Percentiles rank a stretch among this genome's conserved stretches.
These are phyloP conservation scores for Rhizophagus prolifer DNA, from an alignment of 192 early-diverging fungal genomes.

Conservation along the genomic window DNA sequence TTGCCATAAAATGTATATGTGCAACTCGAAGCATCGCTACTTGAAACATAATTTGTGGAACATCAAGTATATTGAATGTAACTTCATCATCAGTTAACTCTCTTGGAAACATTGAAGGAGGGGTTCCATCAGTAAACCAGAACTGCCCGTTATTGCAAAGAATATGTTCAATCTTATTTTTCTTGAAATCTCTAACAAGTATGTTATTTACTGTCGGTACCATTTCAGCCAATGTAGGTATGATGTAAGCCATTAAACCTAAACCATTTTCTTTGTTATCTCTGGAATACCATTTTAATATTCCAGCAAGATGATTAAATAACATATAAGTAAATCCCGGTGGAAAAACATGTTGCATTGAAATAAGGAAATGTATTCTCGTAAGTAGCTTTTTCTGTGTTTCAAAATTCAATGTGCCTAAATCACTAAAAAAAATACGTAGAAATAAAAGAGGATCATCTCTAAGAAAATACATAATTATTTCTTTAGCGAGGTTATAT, in stretches of 20 bases:
- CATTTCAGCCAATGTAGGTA: slow-evolving; percentile 52
- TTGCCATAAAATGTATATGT: slow-evolving; percentile 58
- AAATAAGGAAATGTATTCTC: slow-evolving; percentile 45
- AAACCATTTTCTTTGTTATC: slow-evolving; percentile 43
- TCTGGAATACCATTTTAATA: slow-evolving; percentile 56
- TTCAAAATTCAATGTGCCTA: slow-evolving; percentile 39
- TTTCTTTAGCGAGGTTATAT: slow-evolving; percentile 40
- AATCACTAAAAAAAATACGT: slow-evolving; percentile 50
- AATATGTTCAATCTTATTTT: slow-evolving; percentile 58
- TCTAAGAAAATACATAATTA: slow-evolving; percentile 50
- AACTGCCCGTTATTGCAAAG: slow-evolving; percentile 50
- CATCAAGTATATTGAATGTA: slow-evolving; percentile 38
- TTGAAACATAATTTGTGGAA: slow-evolving; percentile 47
- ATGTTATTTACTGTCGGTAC: slow-evolving; percentile 52
- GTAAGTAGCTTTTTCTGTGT: slow-evolving; percentile 42
- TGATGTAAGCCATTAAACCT: slow-evolving; percentile 39
- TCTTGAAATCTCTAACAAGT: slow-evolving; percentile 51
- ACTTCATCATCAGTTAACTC: slow-evolving; percentile 28
- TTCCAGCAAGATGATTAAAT: slow-evolving; percentile 56
- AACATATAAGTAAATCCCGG: slow-evolving; percentile 50
- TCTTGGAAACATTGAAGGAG: slow-evolving; percentile 51
- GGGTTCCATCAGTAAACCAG: slow-evolving; percentile 53
- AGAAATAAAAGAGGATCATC: slow-evolving; percentile 57
- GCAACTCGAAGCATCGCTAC: slow-evolving; percentile 51
- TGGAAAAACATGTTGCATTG: slow-evolving; percentile 48